Evolutionary conservation across 495 filamentous ascomycete genomes (phyloP).

Genomic region (Penicillium egyptiacum): DNA sequence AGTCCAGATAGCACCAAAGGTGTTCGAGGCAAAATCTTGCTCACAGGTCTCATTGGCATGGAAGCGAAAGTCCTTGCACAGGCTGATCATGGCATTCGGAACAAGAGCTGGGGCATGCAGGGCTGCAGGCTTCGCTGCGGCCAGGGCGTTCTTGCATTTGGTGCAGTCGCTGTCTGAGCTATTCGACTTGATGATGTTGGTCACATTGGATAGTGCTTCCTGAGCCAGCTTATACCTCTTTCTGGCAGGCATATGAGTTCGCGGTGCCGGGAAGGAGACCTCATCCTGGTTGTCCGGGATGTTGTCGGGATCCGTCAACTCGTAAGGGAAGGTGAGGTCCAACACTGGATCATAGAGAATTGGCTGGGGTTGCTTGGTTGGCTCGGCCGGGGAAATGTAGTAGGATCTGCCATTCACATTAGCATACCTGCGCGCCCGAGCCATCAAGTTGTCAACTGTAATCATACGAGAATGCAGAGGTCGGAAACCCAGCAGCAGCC

Average conservation of each 20-base stretch:
- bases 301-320: conserved; percentile 55
- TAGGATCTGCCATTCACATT: conserved; percentile 28
- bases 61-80: conserved; percentile 50
- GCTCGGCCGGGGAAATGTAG: conserved; percentile 51
- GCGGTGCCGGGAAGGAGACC: conserved; percentile 46
- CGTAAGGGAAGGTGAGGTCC: conserved; percentile 56
- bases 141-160: conserved; percentile 53
- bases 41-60: conserved; percentile 45
- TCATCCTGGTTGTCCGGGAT: conserved; percentile 54
- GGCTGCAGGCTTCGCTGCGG: conserved; percentile 51
- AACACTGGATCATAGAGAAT: conserved; percentile 56
- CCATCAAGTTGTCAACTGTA: not conserved
- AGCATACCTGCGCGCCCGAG: not conserved
- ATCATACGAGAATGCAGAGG: conserved; percentile 48
- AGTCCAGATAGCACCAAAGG: conserved; percentile 56
- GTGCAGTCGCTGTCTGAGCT: conserved; percentile 45
- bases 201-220: conserved; percentile 41
- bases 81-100: conserved; percentile 49
- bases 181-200: conserved; percentile 43
- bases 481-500: conserved; percentile 54
- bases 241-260: conserved; percentile 40
- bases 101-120: conserved; percentile 47
- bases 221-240: conserved; percentile 44
- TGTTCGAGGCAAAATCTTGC: conserved; percentile 43
- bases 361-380: conserved; percentile 59